These are phyloP conservation scores for Capsicum baccatum DNA, from an alignment of 257 asterid species.

Conservation along the genomic window DNA sequence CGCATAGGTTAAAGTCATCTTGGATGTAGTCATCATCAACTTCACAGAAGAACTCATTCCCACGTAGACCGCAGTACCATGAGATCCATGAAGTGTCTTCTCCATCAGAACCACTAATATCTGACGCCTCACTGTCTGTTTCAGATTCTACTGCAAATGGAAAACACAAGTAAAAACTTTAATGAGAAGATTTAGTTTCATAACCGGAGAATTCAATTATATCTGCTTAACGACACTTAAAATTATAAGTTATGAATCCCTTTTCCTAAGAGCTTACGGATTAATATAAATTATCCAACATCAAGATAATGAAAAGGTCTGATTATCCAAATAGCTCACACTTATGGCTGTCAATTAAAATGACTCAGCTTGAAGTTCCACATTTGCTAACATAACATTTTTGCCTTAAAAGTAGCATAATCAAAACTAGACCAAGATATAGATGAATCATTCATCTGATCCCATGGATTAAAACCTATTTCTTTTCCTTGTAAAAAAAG, in stretches of 20 bases:
- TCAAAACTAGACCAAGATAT: background rate
- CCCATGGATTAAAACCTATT: background rate
- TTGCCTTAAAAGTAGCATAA: background rate
- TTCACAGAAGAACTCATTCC: conserved; percentile 65
- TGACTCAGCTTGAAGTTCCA: background rate
- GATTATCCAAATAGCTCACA: background rate
- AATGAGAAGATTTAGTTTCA: background rate
- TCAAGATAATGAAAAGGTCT: background rate
- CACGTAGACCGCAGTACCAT: conserved; percentile 65
- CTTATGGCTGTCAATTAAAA: background rate
- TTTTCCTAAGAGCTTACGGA: background rate
- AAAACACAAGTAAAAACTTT: background rate
- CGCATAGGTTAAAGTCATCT: conserved; percentile 65
- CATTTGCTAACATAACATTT: background rate
- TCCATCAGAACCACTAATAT: conserved; percentile 62
- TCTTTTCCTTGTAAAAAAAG: background rate
- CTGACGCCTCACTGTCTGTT: conserved; percentile 65
- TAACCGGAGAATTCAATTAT: background rate
- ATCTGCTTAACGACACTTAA: background rate
- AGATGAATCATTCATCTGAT: background rate
- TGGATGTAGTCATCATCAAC: conserved; percentile 67
- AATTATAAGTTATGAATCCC: conserved; percentile 14
- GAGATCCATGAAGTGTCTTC: conserved; percentile 67
- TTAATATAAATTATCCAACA: background rate
- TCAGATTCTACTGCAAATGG: conserved; percentile 51